phyloP scores from a whole-genome alignment of 2,329 filamentous ascomycete genomes.

The Xylaria sp. region DNA sequence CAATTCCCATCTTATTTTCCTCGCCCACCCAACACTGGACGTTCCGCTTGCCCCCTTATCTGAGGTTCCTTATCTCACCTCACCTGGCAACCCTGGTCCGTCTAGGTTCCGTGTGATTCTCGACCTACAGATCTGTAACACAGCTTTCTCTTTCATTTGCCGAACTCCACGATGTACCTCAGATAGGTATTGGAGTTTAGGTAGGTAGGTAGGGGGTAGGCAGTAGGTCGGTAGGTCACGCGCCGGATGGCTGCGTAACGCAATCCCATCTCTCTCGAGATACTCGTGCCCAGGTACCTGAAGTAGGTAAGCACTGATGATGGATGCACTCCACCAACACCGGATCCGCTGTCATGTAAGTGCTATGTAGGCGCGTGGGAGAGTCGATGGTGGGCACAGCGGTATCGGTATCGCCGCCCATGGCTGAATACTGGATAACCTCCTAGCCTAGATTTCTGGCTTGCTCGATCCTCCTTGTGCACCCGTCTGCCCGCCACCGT shows the following conservation, averaged over 20 bases:
- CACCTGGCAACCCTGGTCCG: no score
- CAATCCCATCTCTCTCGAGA: no score
- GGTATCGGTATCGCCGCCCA: constrained; percentile 24
- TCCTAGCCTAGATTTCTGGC: constrained; percentile 14
- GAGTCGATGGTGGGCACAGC: neutral
- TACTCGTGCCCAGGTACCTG: no score
- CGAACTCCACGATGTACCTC: neutral
- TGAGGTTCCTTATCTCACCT: neutral
- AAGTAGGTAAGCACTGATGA: no score
- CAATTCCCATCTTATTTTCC: constrained; percentile 6
- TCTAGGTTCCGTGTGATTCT: constrained; percentile 19
- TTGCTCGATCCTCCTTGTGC: constrained; percentile 25
- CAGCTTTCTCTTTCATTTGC: neutral
- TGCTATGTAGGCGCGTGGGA: constrained; percentile 9
- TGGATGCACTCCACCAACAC: constrained; percentile 12
- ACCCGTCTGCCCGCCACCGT: constrained; percentile 5
- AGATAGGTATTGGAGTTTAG: no score
- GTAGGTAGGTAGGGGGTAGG: no score
- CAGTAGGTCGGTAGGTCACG: neutral
- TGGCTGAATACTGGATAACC: constrained; percentile 10
- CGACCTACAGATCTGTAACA: constrained; percentile 11
- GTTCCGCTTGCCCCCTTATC: constrained; percentile 24
- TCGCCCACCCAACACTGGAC: constrained; percentile 15
- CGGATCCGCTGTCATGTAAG: constrained; percentile 12
- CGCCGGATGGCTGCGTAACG: no score